phyloP scores from a whole-genome alignment of 1,284 basidiomycete species.

The Lignosus rhinocerotis region DNA sequence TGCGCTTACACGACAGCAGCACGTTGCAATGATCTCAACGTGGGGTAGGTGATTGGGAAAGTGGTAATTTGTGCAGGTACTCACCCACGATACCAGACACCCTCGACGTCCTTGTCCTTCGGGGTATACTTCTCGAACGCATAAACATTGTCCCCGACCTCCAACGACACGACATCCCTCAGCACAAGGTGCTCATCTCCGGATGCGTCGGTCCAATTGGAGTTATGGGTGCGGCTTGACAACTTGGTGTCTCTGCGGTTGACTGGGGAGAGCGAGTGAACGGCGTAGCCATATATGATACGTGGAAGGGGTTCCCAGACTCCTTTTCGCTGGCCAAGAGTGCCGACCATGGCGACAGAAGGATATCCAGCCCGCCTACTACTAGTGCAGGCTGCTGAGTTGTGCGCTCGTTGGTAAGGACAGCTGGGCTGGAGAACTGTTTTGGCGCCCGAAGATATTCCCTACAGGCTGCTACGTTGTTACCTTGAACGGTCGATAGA shows the following conservation, averaged over 20 bases:
- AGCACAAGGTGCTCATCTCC: conserved; percentile 64
- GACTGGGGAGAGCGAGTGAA: conserved; percentile 69
- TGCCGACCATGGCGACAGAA: conserved; percentile 21
- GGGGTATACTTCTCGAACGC: conserved; percentile 90
- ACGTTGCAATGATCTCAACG: not conserved
- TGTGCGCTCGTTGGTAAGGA: not conserved
- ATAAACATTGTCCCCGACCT: conserved; percentile 95
- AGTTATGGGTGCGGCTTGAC: conserved; percentile 61
- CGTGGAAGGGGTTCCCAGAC: conserved; percentile 80
- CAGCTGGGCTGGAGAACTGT: not conserved
- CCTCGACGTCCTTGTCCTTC: conserved; percentile 70
- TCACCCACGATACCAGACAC: conserved; percentile 88
- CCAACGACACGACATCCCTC: conserved; percentile 77
- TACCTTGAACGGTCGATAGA: too few relatives aligned
- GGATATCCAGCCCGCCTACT: conserved; percentile 4
- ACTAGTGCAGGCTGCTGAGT: not conserved
- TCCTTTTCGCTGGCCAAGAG: conserved; percentile 34
- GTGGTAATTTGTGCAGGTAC: conserved; percentile 32
- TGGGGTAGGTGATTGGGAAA: not conserved
- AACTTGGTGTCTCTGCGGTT: conserved; percentile 71
- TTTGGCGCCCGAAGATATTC: not conserved
- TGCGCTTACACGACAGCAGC: not conserved
- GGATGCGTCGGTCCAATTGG: conserved; percentile 70
- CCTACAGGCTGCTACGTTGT: not conserved
- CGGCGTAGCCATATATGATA: conserved; percentile 82